A percentile compares a stretch with the other conserved stretches of the same genome.
Evolutionary conservation across 75 land plant genomes (phyloP).

Genomic region (Picea sitchensis): DNA sequence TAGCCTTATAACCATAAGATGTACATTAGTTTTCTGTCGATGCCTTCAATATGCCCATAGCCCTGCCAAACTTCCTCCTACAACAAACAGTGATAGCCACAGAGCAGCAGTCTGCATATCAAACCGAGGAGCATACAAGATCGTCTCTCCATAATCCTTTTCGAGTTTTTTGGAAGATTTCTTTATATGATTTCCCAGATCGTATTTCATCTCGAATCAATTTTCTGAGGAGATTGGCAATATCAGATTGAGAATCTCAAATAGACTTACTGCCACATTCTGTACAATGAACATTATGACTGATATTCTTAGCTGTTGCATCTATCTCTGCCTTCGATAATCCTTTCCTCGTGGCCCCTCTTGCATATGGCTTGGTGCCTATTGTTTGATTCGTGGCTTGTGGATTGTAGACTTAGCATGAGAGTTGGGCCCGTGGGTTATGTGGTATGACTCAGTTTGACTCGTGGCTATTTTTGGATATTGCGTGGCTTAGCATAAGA

Average conservation of each 20-base stretch:
- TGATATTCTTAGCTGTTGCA: conserved; percentile 72
- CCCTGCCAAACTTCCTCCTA: conserved; percentile 35
- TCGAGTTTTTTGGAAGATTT: conserved; percentile 63
- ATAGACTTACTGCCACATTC: conserved; percentile 88
- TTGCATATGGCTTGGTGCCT: too few relatives aligned
- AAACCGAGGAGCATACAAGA: conserved; percentile 73
- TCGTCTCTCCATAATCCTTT: conserved; percentile 77
- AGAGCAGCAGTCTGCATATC: conserved; percentile 76
- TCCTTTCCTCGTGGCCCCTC: too few relatives aligned
- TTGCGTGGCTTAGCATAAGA: too few relatives aligned
- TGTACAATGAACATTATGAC: conserved; percentile 77
- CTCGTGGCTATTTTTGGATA: too few relatives aligned
- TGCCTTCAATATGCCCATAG: conserved; percentile 62
- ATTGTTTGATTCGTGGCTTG: too few relatives aligned
- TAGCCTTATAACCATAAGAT: conserved; percentile 64
- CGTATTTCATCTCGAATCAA: too few relatives aligned
- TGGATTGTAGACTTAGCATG: too few relatives aligned
- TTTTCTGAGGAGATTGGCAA: conserved; percentile 74
- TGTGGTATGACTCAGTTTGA: too few relatives aligned
- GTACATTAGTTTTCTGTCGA: conserved; percentile 56
- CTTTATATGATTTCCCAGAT: conserved; percentile 67
- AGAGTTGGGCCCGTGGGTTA: too few relatives aligned
- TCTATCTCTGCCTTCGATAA: conserved; percentile 36
- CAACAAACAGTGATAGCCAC: conserved; percentile 26
- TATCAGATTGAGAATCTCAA: conserved; percentile 85